Evolutionary conservation across 2,329 filamentous ascomycete genomes (phyloP), one percentile per base, ranked within the genome.

Genomic region (Dactylellina haptotyla): DNA sequence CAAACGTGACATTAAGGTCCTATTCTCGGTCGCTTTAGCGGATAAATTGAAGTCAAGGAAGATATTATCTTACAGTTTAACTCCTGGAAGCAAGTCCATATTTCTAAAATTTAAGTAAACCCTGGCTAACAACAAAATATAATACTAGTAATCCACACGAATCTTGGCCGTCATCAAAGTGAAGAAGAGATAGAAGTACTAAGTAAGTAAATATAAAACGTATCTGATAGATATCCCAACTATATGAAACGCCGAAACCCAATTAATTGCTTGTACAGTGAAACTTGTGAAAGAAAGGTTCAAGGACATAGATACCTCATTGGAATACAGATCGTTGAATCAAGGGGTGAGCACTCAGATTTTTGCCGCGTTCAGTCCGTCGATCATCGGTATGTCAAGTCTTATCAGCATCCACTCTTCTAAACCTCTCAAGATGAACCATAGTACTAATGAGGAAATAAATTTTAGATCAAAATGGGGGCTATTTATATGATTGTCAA

Each of bases 321-420:
- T 69, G 16, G 46, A 43, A 1, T 61, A 34, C 23, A 59, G 43
- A 41, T 28, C 23, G 1, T 18, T 62, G 26, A 51, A 28, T 5
- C 56, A 62, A 16, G 64, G 64, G 14, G 50, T 63, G 25, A 50
- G 65, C 65, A 56, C 50, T 6, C 56, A 70, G 18, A 63, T 63
- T 9, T 32, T 70, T 8, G 65, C 65, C 3, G 65, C 56, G 1
- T 63, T 70, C 18, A 70, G 56, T 12, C 65, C 57, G 2, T 23
- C 30, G 9, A 56, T 70, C 6, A 10, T 57, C 26, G 57, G 65
- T 70, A 63, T 43, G 65, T 18, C 5, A n/a, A n/a, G n/a, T n/a
- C n/a, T n/a, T n/a, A n/a, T n/a, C n/a, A n/a, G n/a, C n/a, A n/a
- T n/a, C n/a, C n/a, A n/a, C n/a, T n/a, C n/a, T n/a, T n/a, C n/a